Percentiles rank a stretch among this genome's conserved stretches.
These are phyloP conservation scores for Wickerhamomyces strasburgensis DNA, from an alignment of 805 yeast species.

Conservation along the genomic window DNA sequence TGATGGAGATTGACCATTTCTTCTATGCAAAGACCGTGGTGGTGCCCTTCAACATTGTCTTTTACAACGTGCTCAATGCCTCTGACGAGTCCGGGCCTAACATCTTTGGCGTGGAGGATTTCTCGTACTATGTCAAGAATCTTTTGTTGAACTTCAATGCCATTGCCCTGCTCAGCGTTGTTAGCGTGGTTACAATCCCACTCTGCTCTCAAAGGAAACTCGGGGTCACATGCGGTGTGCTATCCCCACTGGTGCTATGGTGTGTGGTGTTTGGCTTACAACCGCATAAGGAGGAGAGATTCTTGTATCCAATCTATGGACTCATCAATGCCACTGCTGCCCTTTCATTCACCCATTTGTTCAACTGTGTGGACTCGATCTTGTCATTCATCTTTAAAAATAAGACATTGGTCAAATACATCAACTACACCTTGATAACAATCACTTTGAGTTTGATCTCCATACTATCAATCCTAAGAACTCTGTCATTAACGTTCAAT, in stretches of 20 bases:
- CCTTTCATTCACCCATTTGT: conserved; percentile 31
- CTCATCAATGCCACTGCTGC: conserved; percentile 62
- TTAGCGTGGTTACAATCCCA: conserved; percentile 34
- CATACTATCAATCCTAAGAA: conserved; percentile 42
- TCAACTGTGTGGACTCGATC: conserved; percentile 2
- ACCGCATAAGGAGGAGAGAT: conserved; percentile 93
- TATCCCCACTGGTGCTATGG: conserved; percentile 66
- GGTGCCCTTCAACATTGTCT: conserved; percentile 78
- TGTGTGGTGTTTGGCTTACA: conserved; percentile 57
- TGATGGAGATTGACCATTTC: conserved; percentile 48
- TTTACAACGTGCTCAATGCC: conserved; percentile 73
- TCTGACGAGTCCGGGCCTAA: conserved; percentile 73
- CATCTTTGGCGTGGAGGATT: conserved; percentile 84
- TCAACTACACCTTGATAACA: not conserved
- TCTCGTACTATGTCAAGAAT: conserved; percentile 64
- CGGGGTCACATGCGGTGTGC: conserved; percentile 20
- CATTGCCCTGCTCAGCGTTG: conserved; percentile 37
- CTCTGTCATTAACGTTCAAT: conserved; percentile 54
- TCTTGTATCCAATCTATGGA: conserved; percentile 81
- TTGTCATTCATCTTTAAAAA: conserved; percentile 2
- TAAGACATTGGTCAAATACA: not conserved
- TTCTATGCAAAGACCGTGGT: conserved; percentile 57
- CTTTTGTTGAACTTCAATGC: conserved; percentile 70
- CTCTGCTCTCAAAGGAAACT: conserved; percentile 15
- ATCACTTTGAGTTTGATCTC: conserved; percentile 11